Conservation (phyloP, 1,284 basidiomycete species). For the Chalciporus sp. region DNA sequence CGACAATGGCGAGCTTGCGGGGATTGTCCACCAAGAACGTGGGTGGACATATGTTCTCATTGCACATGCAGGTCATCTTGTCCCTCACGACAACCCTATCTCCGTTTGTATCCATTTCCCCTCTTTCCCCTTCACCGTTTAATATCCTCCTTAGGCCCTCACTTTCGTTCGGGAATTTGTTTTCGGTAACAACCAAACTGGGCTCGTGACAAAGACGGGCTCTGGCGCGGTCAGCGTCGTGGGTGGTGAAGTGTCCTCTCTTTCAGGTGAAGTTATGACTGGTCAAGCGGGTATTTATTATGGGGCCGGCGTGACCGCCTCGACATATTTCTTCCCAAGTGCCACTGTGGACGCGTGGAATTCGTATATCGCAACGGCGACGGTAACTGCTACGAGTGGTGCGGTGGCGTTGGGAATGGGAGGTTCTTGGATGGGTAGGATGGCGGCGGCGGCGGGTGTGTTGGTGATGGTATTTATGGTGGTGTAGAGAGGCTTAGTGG, state of each 20-base stretch:
- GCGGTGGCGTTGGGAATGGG: background rate
- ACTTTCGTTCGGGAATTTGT: slow-evolving; percentile 60
- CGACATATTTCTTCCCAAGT: slow-evolving; percentile 51
- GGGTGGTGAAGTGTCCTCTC: slow-evolving; percentile 52
- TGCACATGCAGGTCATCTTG: slow-evolving; percentile 58
- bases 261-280: slow-evolving; percentile 48
- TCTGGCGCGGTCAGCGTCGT: slow-evolving; percentile 39
- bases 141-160: slow-evolving; percentile 42
- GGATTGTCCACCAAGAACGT: slow-evolving; percentile 72
- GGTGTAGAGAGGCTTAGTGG: background rate
- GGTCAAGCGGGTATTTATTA: slow-evolving; percentile 55
- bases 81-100: slow-evolving; percentile 50
- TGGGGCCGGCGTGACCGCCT: slow-evolving; percentile 47
- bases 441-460: background rate
- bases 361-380: slow-evolving; percentile 39
- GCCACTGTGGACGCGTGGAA: slow-evolving; percentile 62
- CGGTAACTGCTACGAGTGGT: background rate
- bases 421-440: background rate
- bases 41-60: slow-evolving; percentile 67
- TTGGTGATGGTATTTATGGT: background rate
- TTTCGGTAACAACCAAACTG: slow-evolving; percentile 54
- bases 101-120: slow-evolving; percentile 42
- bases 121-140: background rate
- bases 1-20: slow-evolving; percentile 57
- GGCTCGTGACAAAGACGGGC: slow-evolving; percentile 43